Conservation (phyloP, 805 yeast species). For the Dipodascus geniculatus region DNA sequence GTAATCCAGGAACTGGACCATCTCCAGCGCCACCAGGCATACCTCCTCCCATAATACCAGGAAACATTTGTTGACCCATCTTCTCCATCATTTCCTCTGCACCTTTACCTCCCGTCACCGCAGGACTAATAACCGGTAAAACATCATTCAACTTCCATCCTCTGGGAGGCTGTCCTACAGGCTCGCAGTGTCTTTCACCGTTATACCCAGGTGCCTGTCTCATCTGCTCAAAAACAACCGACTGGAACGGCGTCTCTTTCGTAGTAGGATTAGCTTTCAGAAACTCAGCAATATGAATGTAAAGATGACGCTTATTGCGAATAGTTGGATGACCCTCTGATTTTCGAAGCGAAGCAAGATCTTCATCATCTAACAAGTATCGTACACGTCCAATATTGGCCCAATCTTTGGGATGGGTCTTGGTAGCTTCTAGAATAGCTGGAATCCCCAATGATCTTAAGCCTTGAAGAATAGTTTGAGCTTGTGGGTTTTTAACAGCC, state of each 20-base stretch:
- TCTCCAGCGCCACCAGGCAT: not conserved
- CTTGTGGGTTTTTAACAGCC: slow-evolving; percentile 82
- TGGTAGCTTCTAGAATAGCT: slow-evolving; percentile 43
- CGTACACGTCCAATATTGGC: slow-evolving; percentile 97
- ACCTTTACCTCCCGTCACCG: slow-evolving; percentile 74
- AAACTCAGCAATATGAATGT: slow-evolving; percentile 48
- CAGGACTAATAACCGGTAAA: slow-evolving; percentile 78
- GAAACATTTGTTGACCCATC: slow-evolving; percentile 18
- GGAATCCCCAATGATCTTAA: slow-evolving; percentile 27
- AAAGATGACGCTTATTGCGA: slow-evolving; percentile 52
- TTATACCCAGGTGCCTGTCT: slow-evolving; percentile 13
- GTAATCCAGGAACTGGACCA: too few relatives aligned
- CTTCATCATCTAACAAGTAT: slow-evolving; percentile 39
- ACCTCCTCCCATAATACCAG: slow-evolving; percentile 13
- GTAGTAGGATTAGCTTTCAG: slow-evolving; percentile 61
- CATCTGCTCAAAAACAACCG: slow-evolving; percentile 18
- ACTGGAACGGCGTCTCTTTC: slow-evolving; percentile 45
- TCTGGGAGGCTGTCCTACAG: slow-evolving; percentile 63
- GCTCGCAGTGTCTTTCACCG: slow-evolving; percentile 33
- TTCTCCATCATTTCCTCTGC: slow-evolving; percentile 34
- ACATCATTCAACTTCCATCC: slow-evolving; percentile 80
- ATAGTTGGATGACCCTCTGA: slow-evolving; percentile 11
- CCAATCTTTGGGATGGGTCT: slow-evolving; percentile 91
- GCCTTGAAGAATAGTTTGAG: slow-evolving; percentile 72
- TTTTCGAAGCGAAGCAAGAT: slow-evolving; percentile 15